Evolutionary conservation across 768 basidiomycete species (phyloP), one percentile per base, ranked within the genome.

Genomic region (Russula brevipes): DNA sequence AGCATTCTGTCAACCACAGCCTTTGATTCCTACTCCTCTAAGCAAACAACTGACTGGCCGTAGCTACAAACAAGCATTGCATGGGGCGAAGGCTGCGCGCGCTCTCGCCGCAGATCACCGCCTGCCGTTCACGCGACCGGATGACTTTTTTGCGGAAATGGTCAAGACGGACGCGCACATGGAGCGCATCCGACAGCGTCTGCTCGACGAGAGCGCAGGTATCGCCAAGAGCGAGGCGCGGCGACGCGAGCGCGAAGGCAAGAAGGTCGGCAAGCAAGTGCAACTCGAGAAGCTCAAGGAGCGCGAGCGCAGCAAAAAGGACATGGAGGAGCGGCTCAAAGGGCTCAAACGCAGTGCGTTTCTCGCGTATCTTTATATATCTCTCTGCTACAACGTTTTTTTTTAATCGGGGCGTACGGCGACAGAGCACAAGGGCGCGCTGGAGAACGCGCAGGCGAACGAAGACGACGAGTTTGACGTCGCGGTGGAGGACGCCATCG

Each of bases 81-180:
- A 94, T 64, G 77, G 86, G 45, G 94, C 88, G n/a, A 83, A 87
- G 58, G 75, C 81, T 33, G 94, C 94, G 2, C 85, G 84, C 56
- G 72, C 80, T 3, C 83, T 94, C n/a, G 91, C 91, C n/a, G 76
- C 81, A 12, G 87, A 90, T 69, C 82, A 87, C 72, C 82, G 85
- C 30, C 78, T 94, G 63, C 86, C 94, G 0, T 98, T 97, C 76
- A 89, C 91, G 10, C 88, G 96, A 14, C 97, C 97, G 0, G 69
- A 84, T 0, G 96, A 98, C 75, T 98, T 94, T 74, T 98, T 96
- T 67, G 96, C 96, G 30, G 96, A 98, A 76, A 98, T 98, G 96
- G 89, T 98, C 68, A 98, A 98, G 75, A 88, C 87, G 38, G 97
- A 99, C 70, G 79, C 89, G 7, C 97, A 99, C 76, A 99, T 99